Percentiles rank a stretch among this genome's conserved stretches.
phyloP scores from a whole-genome alignment of 2,329 filamentous ascomycete genomes.

The Colletotrichum kahawae region DNA sequence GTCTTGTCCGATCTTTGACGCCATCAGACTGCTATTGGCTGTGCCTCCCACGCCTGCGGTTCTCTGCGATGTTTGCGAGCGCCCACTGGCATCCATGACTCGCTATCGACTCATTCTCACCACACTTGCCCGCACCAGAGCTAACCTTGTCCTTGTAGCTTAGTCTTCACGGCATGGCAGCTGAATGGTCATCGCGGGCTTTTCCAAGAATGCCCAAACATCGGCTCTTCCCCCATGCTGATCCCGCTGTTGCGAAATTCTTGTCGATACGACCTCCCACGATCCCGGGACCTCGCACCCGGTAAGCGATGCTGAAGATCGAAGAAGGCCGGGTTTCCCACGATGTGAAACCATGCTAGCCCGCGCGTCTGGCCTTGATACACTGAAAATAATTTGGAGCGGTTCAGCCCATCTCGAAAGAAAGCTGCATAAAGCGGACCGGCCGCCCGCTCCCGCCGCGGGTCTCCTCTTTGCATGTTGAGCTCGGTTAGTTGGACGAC shows the following conservation, averaged over 20 bases:
- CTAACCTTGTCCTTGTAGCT: slow-evolving; percentile 9
- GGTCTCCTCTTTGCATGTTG: neutral
- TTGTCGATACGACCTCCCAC: neutral
- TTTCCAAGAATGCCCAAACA: neutral
- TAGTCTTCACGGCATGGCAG: neutral
- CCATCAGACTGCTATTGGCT: neutral
- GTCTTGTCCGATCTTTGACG: neutral
- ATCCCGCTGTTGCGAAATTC: neutral
- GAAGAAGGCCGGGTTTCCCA: neutral
- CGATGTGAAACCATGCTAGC: neutral
- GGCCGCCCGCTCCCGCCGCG: neutral
- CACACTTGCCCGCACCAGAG: neutral
- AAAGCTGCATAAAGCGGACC: slow-evolving; percentile 3
- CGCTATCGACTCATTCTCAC: neutral
- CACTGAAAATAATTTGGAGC: neutral
- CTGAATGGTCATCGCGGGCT: neutral
- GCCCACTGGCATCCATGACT: neutral
- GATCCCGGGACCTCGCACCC: neutral
- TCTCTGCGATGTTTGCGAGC: neutral
- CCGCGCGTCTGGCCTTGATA: neutral
- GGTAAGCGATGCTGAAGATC: neutral
- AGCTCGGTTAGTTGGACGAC: neutral
- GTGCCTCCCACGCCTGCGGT: neutral
- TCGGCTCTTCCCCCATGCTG: neutral
- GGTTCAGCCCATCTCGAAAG: neutral